Conservation (phyloP, 305 asterid species). For the Stenogyne calaminthoides region DNA sequence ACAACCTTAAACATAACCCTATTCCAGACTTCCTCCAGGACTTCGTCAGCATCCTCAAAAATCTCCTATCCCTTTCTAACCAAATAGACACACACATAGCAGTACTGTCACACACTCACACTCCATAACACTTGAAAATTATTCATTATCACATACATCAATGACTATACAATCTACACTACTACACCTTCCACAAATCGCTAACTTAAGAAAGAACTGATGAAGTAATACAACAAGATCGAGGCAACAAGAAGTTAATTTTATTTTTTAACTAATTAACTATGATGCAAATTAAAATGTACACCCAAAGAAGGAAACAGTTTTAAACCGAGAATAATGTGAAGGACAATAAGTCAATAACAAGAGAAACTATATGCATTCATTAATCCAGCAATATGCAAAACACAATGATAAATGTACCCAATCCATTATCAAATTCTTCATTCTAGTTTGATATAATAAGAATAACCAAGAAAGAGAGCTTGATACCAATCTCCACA, state of each 20-base stretch:
- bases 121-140: not conserved
- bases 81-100: not conserved
- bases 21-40: not conserved
- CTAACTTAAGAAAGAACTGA: conserved; percentile 5
- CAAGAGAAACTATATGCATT: not conserved
- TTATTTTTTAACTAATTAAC: too few relatives aligned
- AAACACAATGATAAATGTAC: conserved; percentile 2
- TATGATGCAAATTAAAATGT: not conserved
- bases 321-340: not conserved
- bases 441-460: conserved; percentile 16
- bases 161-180: not conserved
- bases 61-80: not conserved
- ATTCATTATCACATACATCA: not conserved
- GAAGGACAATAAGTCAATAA: not conserved
- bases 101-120: not conserved
- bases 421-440: conserved; percentile 2
- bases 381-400: not conserved
- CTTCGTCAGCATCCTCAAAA: not conserved
- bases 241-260: not conserved
- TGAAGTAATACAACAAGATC: not conserved
- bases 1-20: not conserved
- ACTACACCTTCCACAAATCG: conserved; percentile 5
- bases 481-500: not conserved
- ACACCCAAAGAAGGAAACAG: not conserved
- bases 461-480: not conserved